These are phyloP conservation scores for Chytriomyces sp. DNA, from an alignment of 192 early-diverging fungal genomes.

Conservation along the genomic window DNA sequence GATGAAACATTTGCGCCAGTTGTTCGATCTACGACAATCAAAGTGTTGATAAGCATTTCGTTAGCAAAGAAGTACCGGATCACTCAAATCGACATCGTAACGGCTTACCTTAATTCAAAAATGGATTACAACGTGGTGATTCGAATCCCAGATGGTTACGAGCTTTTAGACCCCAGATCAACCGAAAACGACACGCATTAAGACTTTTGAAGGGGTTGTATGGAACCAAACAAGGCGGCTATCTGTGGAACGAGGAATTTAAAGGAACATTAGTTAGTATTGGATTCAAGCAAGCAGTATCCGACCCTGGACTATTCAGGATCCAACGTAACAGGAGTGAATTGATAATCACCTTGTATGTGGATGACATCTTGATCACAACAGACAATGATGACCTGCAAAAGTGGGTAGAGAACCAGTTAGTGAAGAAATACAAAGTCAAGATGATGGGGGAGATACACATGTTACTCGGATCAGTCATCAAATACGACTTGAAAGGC, in stretches of 20 bases:
- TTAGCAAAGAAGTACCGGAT: slow-evolving; percentile 19
- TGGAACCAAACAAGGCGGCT: slow-evolving; percentile 34
- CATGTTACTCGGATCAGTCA: too few relatives aligned
- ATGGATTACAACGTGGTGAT: slow-evolving; percentile 43
- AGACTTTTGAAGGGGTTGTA: slow-evolving; percentile 24
- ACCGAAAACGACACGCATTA: background rate
- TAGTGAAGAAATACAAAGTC: too few relatives aligned
- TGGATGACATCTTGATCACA: too few relatives aligned
- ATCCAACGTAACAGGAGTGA: too few relatives aligned
- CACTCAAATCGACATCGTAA: slow-evolving; percentile 42
- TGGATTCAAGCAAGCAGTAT: background rate
- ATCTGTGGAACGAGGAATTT: slow-evolving; percentile 28
- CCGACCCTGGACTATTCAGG: too few relatives aligned
- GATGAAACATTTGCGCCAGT: slow-evolving; percentile 53
- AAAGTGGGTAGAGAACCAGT: too few relatives aligned
- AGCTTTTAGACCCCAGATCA: background rate
- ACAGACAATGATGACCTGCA: too few relatives aligned
- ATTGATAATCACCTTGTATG: too few relatives aligned
- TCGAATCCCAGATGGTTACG: slow-evolving; percentile 34
- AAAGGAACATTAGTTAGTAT: background rate
- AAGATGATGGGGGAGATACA: too few relatives aligned
- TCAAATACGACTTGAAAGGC: too few relatives aligned
- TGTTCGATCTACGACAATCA: slow-evolving; percentile 33
- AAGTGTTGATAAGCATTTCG: slow-evolving; percentile 26
- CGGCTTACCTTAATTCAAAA: slow-evolving; percentile 42